Conservation (phyloP, 495 filamentous ascomycete species). For the Podospora appendiculata region DNA sequence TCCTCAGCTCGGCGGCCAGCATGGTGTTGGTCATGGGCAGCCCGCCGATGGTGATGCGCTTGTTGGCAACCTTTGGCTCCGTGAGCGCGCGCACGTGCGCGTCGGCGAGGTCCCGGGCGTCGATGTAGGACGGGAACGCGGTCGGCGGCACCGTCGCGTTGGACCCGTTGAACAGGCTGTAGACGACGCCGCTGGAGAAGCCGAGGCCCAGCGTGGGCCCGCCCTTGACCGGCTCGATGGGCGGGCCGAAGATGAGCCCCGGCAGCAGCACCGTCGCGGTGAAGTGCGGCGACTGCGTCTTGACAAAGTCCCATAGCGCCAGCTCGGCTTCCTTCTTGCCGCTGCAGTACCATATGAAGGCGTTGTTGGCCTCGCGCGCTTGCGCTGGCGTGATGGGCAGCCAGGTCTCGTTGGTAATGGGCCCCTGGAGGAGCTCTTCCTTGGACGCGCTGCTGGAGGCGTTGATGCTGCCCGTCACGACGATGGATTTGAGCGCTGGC, state of each 20-base stretch:
- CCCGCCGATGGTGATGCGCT: conserved; percentile 17
- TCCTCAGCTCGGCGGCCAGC: conserved; percentile 19
- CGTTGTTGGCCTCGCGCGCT: conserved; percentile 16
- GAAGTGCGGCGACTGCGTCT: conserved; percentile 16
- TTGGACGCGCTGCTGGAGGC: conserved; percentile 20
- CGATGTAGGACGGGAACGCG: conserved; percentile 24
- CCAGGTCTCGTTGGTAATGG: conserved; percentile 24
- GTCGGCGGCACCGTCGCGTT: conserved; percentile 22
- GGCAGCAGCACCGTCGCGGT: conserved; percentile 18
- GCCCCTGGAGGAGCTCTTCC: conserved; percentile 15
- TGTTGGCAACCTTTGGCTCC: conserved; percentile 13
- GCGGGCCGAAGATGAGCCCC: conserved; percentile 22
- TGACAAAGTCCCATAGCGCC: conserved; percentile 25
- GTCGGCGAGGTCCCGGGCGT: conserved; percentile 22
- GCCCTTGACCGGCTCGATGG: conserved; percentile 13
- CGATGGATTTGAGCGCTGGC: conserved; percentile 24
- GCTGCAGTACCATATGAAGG: conserved; percentile 21
- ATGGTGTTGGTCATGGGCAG: conserved; percentile 12
- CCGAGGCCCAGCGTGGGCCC: conserved; percentile 17
- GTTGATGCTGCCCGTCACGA: conserved; percentile 28
- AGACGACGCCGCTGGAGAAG: conserved; percentile 22
- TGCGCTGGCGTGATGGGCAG: conserved; percentile 21
- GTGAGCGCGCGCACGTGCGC: conserved; percentile 24
- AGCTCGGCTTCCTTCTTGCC: conserved; percentile 28
- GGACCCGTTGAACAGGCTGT: conserved; percentile 26